A percentile compares a stretch with the other conserved stretches of the same genome.
Evolutionary conservation across 1,284 basidiomycete species (phyloP).

Genomic region (Pholiota adiposa): DNA sequence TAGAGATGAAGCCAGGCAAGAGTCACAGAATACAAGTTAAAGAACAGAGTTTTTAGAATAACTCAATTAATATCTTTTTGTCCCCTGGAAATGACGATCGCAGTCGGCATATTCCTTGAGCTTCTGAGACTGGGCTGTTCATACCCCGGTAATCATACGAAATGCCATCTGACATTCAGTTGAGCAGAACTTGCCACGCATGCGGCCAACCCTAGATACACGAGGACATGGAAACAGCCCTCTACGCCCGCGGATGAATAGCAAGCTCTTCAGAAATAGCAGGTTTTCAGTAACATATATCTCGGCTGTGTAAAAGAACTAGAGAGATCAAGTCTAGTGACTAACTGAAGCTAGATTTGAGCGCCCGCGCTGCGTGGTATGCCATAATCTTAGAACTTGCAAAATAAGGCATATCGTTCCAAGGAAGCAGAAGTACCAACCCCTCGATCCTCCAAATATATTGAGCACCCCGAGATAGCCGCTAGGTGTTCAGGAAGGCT

Average conservation of each 20-base stretch:
- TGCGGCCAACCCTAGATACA: conserved; percentile 17
- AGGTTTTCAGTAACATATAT: not conserved
- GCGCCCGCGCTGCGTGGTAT: not conserved
- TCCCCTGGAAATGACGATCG: not conserved
- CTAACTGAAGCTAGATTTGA: not conserved
- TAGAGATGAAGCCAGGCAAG: not conserved
- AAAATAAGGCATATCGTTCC: not conserved
- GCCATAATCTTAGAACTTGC: not conserved
- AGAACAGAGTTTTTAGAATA: not conserved
- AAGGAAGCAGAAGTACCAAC: not conserved
- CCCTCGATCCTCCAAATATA: not conserved
- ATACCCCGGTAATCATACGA: conserved; percentile 12
- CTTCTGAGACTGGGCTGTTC: not conserved
- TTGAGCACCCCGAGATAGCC: not conserved
- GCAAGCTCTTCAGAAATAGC: not conserved
- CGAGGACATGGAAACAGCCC: conserved; percentile 15
- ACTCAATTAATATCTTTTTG: not conserved
- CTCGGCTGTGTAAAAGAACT: not conserved
- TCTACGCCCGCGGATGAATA: conserved; percentile 15
- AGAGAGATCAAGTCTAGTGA: too few relatives aligned
- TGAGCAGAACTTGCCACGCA: conserved; percentile 12
- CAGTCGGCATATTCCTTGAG: not conserved
- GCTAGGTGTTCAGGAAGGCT: not conserved
- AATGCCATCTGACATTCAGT: conserved; percentile 7
- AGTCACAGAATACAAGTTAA: not conserved